phyloP scores from a whole-genome alignment of 192 early-diverging fungal genomes.

The Backusella psychrophila region DNA sequence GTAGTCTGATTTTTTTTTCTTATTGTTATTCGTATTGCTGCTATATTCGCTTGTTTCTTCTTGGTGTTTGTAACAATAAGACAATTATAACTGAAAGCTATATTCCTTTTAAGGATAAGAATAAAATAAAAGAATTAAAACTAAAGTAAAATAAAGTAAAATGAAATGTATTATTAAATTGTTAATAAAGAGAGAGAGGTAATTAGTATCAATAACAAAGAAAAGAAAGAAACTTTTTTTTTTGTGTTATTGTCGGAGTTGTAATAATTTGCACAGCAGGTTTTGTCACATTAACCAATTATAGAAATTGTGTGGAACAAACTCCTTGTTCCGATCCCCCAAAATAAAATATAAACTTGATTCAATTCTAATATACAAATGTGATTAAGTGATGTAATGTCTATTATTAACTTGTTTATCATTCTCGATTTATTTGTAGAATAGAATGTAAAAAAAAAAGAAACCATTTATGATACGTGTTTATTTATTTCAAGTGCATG shows the following conservation, averaged over 20 bases:
- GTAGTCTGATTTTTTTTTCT: background rate
- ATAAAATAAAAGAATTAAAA: background rate
- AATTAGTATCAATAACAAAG: background rate
- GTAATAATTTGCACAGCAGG: background rate
- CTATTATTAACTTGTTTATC: background rate
- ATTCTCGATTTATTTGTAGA: background rate
- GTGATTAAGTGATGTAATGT: background rate
- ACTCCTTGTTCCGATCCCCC: background rate
- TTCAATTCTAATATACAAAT: background rate
- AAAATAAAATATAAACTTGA: background rate
- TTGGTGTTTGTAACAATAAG: background rate
- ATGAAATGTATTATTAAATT: background rate
- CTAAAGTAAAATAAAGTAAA: background rate
- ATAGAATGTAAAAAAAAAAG: background rate
- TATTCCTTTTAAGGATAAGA: background rate
- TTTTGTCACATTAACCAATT: background rate
- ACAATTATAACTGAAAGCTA: background rate
- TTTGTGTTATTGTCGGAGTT: background rate
- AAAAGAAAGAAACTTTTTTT: conserved; percentile 6
- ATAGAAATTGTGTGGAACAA: background rate
- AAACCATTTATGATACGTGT: background rate
- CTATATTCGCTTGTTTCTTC: background rate
- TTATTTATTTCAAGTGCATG: background rate
- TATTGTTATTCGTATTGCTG: background rate
- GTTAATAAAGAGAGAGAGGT: background rate